Evolutionary conservation across 129 eudicot genomes (phyloP).

Genomic region (Tagetes patula): DNA sequence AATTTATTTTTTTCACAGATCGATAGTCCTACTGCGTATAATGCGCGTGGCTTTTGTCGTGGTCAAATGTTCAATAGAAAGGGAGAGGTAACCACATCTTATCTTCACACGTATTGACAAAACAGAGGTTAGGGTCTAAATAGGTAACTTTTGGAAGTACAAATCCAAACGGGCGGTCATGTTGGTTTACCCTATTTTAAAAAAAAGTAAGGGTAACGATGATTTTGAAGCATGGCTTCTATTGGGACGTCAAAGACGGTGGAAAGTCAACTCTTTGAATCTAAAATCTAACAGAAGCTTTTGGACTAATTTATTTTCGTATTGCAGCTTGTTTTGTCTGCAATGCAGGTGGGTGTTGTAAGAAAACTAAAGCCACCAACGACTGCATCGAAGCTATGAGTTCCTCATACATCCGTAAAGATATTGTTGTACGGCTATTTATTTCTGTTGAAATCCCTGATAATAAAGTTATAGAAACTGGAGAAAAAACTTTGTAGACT

Average conservation of each 20-base stretch:
- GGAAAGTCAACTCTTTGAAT: neutral
- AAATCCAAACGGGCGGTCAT: neutral
- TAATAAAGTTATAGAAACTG: neutral
- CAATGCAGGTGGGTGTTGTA: conserved; percentile 81
- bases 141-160: neutral
- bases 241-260: neutral
- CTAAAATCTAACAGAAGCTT: neutral
- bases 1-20: conserved; percentile 40
- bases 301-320: conserved; percentile 25
- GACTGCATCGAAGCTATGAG: conserved; percentile 56
- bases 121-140: conserved; percentile 3
- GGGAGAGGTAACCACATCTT: conserved; percentile 73
- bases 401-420: neutral
- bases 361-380: conserved; percentile 46
- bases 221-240: neutral
- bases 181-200: neutral
- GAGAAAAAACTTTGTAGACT: no score
- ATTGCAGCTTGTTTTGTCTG: conserved; percentile 72
- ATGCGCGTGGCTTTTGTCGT: conserved; percentile 71
- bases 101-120: conserved; percentile 2
- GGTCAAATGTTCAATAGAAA: conserved; percentile 77
- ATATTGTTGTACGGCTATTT: conserved; percentile 15
- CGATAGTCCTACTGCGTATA: conserved; percentile 69
- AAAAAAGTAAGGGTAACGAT: no score
- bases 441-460: neutral